Conservation (phyloP, 139 green algal species). For the Chlorella sp. region DNA sequence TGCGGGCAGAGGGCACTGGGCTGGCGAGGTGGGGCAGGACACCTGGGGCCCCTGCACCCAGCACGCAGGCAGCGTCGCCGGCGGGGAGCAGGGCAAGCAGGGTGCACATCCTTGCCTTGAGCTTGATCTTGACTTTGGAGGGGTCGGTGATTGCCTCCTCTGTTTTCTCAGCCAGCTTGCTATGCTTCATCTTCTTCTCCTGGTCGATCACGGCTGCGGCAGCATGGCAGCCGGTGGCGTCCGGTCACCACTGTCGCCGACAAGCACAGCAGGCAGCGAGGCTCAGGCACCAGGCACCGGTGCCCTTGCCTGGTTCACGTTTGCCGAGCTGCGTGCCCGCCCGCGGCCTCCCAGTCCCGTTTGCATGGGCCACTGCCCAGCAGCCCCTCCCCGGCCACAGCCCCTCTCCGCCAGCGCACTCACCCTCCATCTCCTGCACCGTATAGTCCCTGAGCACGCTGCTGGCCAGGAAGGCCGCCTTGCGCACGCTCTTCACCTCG, state of each 20-base stretch:
- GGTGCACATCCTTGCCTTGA: no score
- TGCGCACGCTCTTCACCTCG: constrained; percentile 86
- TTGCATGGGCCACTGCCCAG: background rate
- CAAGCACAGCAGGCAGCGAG: no score
- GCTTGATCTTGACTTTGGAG: constrained; percentile 59
- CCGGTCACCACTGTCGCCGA: no score
- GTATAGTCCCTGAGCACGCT: constrained; percentile 75
- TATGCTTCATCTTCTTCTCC: constrained; percentile 91
- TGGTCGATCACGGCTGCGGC: constrained; percentile 83
- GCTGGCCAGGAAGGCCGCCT: constrained; percentile 80
- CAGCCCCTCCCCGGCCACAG: background rate
- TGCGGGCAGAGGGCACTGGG: background rate
- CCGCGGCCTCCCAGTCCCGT: background rate
- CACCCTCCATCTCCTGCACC: constrained; percentile 69
- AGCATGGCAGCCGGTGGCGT: no score
- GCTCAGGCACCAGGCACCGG: background rate
- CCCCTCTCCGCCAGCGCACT: background rate
- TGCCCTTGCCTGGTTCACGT: background rate
- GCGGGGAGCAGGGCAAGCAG: no score
- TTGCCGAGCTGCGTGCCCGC: background rate
- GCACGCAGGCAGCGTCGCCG: no score
- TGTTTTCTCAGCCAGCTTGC: constrained; percentile 72
- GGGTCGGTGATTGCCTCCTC: constrained; percentile 82
- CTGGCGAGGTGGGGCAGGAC: no score
- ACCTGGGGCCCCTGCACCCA: no score